Percentiles rank a stretch among this genome's conserved stretches.
Evolutionary conservation across 2,329 filamentous ascomycete genomes (phyloP).

Genomic region (Simplicillium aogashimaense): DNA sequence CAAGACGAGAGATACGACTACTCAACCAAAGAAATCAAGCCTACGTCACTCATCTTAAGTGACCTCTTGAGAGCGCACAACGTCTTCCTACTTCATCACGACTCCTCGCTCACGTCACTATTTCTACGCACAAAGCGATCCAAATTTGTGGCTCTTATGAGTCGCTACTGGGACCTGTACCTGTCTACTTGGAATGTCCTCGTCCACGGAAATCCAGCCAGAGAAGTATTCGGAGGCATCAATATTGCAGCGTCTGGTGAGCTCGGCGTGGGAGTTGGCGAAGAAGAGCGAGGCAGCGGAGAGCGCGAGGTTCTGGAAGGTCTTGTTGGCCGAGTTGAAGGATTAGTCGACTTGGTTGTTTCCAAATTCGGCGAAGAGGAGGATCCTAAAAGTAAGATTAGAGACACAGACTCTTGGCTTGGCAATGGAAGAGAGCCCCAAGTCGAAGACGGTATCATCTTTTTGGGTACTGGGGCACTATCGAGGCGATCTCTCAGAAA

Average conservation of each 20-base stretch:
- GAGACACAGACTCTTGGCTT: conserved; percentile 47
- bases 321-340: conserved; percentile 69
- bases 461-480: conserved; percentile 69
- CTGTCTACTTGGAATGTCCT: conserved; percentile 77
- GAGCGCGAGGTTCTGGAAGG: conserved; percentile 90
- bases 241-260: conserved; percentile 87
- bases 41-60: conserved; percentile 63
- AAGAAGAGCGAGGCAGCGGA: conserved; percentile 89
- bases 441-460: conserved; percentile 74
- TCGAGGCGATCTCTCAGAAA: conserved; percentile 61
- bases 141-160: conserved; percentile 62
- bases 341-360: conserved; percentile 79
- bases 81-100: conserved; percentile 83
- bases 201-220: conserved; percentile 78
- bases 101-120: conserved; percentile 59
- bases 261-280: conserved; percentile 85
- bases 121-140: conserved; percentile 53
- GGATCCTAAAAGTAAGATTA: conserved; percentile 13
- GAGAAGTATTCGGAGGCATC: conserved; percentile 69
- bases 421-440: conserved; percentile 59
- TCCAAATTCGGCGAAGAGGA: conserved; percentile 64
- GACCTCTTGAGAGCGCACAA: conserved; percentile 77
- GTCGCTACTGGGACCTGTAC: conserved; percentile 70
- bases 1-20: conserved; percentile 55
- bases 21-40: conserved; percentile 83